Evolutionary conservation across 2,329 filamentous ascomycete species (phyloP), one percentile per base, ranked within the genome.

Genomic region (Colletotrichum filicis): DNA sequence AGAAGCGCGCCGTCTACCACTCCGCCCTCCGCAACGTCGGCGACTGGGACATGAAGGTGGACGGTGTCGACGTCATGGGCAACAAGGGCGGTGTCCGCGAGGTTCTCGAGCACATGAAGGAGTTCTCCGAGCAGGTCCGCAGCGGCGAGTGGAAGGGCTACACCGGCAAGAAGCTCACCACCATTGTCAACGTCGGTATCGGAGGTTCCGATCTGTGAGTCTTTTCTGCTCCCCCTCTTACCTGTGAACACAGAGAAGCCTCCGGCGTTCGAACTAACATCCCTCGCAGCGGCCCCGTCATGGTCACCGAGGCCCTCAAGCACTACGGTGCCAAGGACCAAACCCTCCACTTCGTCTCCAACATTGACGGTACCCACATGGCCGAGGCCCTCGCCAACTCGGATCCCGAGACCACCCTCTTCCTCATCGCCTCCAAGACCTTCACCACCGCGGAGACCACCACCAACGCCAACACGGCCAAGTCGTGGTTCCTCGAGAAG

Each of bases 351-450:
- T 99, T 99, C 80, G 97, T 99, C 78, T 98, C 96, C 87, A 99
- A 99, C 90, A 98, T 99, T 82, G 97, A 99, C 82, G 97, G 97
- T 77, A 99, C 97, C 68, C 97, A 99, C 87, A 95, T 98, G 83
- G 94, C 95, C 60, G 97, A 99, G 87, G 95, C 97, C 63, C 91
- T 98, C 74, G 92, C 91, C 81, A 86, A 92, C 79, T 97, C 96
- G 9, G 92, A 99, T 83, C 96, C 96, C 61, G 97, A 99, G 88
- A 98, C 96, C 60, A 98, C 97, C n/a, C 93, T 99, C 76, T 98
- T 99, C 92, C 90, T 99, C 78, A 91, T 99, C 78, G 97, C 97
- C 70, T 98, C 96, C 85, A 99, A 99, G 92, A 99, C 97, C 75
- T 99, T 99, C 86, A 99, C 97, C 75, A 99, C 97, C 11, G 97